Percentiles rank a stretch among this genome's conserved stretches.
Evolutionary conservation across 257 asterid species (phyloP).

Genomic region (Fraxinus pennsylvanica): DNA sequence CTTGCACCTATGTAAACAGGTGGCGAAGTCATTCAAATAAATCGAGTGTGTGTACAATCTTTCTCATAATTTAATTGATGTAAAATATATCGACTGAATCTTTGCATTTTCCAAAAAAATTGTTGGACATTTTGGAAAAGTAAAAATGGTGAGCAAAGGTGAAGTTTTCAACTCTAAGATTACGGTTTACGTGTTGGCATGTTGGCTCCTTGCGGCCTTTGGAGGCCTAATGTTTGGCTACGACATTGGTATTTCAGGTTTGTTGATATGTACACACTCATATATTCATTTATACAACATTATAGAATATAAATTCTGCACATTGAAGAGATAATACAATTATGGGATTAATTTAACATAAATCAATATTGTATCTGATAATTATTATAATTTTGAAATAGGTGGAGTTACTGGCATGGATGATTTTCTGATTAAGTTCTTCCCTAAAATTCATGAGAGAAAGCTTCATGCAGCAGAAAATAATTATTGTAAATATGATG

Average conservation of each 20-base stretch:
- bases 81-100: neutral
- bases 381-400: slow-evolving; percentile 20
- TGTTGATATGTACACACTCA: too few species aligned
- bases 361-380: neutral
- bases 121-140: neutral
- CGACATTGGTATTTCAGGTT: slow-evolving; percentile 80
- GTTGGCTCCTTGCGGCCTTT: slow-evolving; percentile 50
- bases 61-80: neutral
- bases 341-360: neutral
- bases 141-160: neutral
- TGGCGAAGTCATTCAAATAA: neutral
- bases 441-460: slow-evolving; percentile 57
- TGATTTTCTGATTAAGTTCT: slow-evolving; percentile 64
- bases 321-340: too few species aligned
- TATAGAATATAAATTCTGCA: too few species aligned
- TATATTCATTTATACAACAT: too few species aligned
- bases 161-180: neutral
- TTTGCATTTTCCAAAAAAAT: neutral
- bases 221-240: slow-evolving; percentile 93
- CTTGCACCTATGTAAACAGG: neutral
- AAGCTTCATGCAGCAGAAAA: slow-evolving; percentile 34
- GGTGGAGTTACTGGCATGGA: slow-evolving; percentile 84
- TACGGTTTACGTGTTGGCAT: neutral
- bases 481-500: slow-evolving; percentile 86
- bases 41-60: too few species aligned